Evolutionary conservation across 441 rosid species (phyloP).

Genomic region (Pelargonium myrrhifolium): DNA sequence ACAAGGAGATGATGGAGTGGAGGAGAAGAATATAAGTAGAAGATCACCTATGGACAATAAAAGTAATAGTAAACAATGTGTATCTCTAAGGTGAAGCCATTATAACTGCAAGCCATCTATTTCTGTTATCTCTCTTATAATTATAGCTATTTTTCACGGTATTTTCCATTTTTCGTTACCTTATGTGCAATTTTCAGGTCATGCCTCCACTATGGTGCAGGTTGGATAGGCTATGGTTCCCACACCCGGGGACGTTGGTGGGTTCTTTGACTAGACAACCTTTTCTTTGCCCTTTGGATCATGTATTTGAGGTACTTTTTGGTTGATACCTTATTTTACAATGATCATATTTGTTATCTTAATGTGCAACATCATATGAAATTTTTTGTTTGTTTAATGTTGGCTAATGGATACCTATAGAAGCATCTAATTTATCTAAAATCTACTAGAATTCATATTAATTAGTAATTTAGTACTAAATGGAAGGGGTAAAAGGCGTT

Average conservation of each 20-base stretch:
- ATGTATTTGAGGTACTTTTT: conserved; percentile 76
- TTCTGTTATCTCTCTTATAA: neutral
- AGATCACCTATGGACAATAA: too few relatives aligned
- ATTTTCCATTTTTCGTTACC: neutral
- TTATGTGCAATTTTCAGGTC: conserved; percentile 43
- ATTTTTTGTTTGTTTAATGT: too few relatives aligned
- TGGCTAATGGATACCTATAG: neutral
- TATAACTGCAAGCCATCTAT: neutral
- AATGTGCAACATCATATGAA: neutral
- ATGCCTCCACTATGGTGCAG: conserved; percentile 99
- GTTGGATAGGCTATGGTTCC: conserved; percentile 95
- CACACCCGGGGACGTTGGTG: conserved; percentile 75
- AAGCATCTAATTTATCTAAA: neutral
- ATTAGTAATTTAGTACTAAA: too few relatives aligned
- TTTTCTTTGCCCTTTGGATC: conserved; percentile 94
- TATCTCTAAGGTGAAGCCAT: too few relatives aligned
- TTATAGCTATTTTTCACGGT: neutral
- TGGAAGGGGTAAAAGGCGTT: too few relatives aligned
- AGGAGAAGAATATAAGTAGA: too few relatives aligned
- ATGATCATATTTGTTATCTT: neutral
- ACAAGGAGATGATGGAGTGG: too few relatives aligned
- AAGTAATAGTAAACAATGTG: too few relatives aligned
- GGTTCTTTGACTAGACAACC: conserved; percentile 93
- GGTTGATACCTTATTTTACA: conserved; percentile 13
- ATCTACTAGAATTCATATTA: neutral